Conservation (phyloP, 179 eudicot species). For the Silene vulgaris region DNA sequence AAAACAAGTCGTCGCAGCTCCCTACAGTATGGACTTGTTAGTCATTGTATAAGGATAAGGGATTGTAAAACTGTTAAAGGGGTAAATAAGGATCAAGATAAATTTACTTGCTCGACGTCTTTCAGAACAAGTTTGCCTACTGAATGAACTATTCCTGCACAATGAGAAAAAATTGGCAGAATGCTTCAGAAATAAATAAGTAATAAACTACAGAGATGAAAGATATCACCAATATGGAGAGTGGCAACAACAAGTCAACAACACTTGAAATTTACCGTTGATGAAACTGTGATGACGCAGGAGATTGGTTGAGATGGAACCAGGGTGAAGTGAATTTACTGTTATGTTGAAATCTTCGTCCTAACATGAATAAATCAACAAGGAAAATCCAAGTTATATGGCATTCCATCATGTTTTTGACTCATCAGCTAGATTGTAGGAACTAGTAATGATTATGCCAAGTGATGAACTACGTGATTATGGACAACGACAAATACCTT, state of each 20-base stretch:
- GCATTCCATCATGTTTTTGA: not conserved
- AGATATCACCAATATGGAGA: not conserved
- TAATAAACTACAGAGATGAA: too few species aligned
- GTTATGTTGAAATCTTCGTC: slow-evolving; percentile 38
- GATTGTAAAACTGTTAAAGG: not conserved
- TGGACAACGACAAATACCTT: slow-evolving; percentile 41
- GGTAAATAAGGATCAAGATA: slow-evolving; percentile 15
- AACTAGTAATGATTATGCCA: not conserved
- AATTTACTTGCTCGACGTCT: slow-evolving; percentile 54
- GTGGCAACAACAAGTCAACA: not conserved
- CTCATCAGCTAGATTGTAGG: not conserved
- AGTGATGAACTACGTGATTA: not conserved
- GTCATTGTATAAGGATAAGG: not conserved
- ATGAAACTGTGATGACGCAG: slow-evolving; percentile 44
- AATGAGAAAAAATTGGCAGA: slow-evolving; percentile 5
- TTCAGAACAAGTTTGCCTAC: slow-evolving; percentile 58
- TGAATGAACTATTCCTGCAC: slow-evolving; percentile 48
- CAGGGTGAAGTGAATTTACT: slow-evolving; percentile 45
- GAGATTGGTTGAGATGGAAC: slow-evolving; percentile 44
- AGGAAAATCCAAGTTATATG: slow-evolving; percentile 2
- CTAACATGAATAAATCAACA: slow-evolving; percentile 14
- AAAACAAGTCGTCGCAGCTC: slow-evolving; percentile 45
- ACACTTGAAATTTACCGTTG: slow-evolving; percentile 38
- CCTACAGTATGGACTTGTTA: slow-evolving; percentile 19
- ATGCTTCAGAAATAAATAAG: slow-evolving; percentile 14